phyloP scores from a whole-genome alignment of 306 rosid species.

The Geum urbanum region DNA sequence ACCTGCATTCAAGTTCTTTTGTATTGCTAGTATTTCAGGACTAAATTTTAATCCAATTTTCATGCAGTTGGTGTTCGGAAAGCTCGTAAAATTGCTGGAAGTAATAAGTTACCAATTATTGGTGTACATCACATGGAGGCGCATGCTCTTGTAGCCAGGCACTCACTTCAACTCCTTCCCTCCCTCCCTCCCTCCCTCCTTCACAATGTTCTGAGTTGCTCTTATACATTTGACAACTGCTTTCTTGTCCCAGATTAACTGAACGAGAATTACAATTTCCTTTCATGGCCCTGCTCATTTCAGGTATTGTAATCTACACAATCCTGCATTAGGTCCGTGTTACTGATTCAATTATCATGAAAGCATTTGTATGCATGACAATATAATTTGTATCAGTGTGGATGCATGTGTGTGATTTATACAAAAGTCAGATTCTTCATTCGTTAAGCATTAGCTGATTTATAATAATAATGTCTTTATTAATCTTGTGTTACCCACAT shows the following conservation, averaged over 20 bases:
- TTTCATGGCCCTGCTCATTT: constrained; percentile 83
- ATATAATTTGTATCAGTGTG: too few species aligned
- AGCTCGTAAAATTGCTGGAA: constrained; percentile 68
- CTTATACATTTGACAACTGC: constrained; percentile 22
- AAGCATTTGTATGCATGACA: too few species aligned
- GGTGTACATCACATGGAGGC: constrained; percentile 99
- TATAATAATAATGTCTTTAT: too few species aligned
- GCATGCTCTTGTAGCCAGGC: constrained; percentile 98
- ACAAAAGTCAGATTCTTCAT: too few species aligned
- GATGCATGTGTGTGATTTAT: too few species aligned
- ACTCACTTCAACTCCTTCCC: constrained; percentile 24
- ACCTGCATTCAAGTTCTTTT: too few species aligned
- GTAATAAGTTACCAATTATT: constrained; percentile 61
- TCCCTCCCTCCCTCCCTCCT: neutral
- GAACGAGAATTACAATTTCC: constrained; percentile 83
- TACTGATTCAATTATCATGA: neutral
- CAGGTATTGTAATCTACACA: constrained; percentile 43
- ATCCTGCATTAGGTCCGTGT: constrained; percentile 2
- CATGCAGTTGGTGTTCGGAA: constrained; percentile 88
- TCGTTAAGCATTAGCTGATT: too few species aligned
- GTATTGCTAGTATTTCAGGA: constrained; percentile 23
- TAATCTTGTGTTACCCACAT: too few species aligned
- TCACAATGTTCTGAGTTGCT: constrained; percentile 13
- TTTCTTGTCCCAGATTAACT: constrained; percentile 49
- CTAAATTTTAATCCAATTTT: constrained; percentile 15